Conservation (phyloP, 192 early-diverging fungal genomes). For the Funneliformis geosporum region DNA sequence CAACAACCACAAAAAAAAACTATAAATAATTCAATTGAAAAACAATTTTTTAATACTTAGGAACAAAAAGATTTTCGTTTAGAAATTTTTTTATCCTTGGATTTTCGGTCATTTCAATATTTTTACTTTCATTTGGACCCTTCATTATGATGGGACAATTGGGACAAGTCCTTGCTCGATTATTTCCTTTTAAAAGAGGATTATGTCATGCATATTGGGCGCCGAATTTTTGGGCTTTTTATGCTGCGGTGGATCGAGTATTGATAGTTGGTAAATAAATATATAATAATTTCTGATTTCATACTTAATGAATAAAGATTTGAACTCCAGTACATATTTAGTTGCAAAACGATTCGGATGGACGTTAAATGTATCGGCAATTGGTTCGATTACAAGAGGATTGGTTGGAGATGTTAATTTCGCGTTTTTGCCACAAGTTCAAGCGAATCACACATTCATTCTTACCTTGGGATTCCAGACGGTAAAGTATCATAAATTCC, state of each 20-base stretch:
- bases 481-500: constrained; percentile 43
- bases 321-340: neutral
- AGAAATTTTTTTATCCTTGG: constrained; percentile 65
- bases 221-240: constrained; percentile 96
- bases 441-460: constrained; percentile 69
- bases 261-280: constrained; percentile 57
- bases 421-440: constrained; percentile 73
- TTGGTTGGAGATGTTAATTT: constrained; percentile 87
- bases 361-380: constrained; percentile 47
- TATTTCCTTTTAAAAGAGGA: constrained; percentile 98
- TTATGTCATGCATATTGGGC: constrained; percentile 97
- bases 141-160: constrained; percentile 72
- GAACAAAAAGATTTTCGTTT: constrained; percentile 33
- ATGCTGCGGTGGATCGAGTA: constrained; percentile 76
- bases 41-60: neutral
- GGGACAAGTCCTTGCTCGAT: constrained; percentile 72
- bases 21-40: neutral
- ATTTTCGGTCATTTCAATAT: constrained; percentile 61
- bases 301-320: neutral
- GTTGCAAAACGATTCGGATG: constrained; percentile 41
- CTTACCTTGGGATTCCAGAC: constrained; percentile 73
- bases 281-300: constrained; percentile 28
- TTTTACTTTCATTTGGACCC: constrained; percentile 81
- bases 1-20: neutral
- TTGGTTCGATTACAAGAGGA: constrained; percentile 79